Conservation (phyloP, 441 rosid genomes). For the Hura crepitans region DNA sequence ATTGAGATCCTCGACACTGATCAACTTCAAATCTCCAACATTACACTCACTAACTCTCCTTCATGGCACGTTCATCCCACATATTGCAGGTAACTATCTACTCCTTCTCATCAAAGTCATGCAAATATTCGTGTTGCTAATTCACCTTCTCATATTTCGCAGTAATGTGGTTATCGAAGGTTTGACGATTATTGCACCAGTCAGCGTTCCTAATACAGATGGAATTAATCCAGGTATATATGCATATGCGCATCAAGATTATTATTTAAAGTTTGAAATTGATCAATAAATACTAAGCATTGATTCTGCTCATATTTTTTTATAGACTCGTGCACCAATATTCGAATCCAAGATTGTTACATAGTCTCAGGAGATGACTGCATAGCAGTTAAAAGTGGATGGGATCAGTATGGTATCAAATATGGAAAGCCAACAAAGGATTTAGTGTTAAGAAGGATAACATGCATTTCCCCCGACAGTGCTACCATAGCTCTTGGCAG, state of each 20-base stretch:
- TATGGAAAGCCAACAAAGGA: conserved; percentile 47
- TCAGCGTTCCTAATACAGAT: conserved; percentile 62
- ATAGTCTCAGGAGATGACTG: conserved; percentile 74
- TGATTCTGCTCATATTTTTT: too few relatives aligned
- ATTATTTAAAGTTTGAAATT: background rate
- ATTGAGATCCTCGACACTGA: conserved; percentile 58
- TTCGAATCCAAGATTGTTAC: conserved; percentile 49
- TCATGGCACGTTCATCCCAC: conserved; percentile 69
- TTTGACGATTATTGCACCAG: conserved; percentile 56
- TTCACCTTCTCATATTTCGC: conserved; percentile 12
- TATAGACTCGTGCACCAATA: conserved; percentile 70
- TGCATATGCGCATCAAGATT: too few relatives aligned
- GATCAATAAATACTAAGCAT: too few relatives aligned
- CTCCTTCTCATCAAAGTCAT: too few relatives aligned
- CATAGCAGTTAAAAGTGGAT: conserved; percentile 71
- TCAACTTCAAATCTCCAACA: conserved; percentile 47
- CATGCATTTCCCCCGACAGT: conserved; percentile 70
- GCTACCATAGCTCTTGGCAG: conserved; percentile 74
- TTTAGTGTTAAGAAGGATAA: conserved; percentile 46
- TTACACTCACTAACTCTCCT: conserved; percentile 59
- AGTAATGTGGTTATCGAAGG: conserved; percentile 42
- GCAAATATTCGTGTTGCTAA: too few relatives aligned
- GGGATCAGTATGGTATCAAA: conserved; percentile 67
- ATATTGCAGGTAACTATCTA: conserved; percentile 42
- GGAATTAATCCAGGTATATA: conserved; percentile 64